Base-by-base conservation (phyloP, 257 asterid genomes). In the Salvia miltiorrhiza region DNA sequence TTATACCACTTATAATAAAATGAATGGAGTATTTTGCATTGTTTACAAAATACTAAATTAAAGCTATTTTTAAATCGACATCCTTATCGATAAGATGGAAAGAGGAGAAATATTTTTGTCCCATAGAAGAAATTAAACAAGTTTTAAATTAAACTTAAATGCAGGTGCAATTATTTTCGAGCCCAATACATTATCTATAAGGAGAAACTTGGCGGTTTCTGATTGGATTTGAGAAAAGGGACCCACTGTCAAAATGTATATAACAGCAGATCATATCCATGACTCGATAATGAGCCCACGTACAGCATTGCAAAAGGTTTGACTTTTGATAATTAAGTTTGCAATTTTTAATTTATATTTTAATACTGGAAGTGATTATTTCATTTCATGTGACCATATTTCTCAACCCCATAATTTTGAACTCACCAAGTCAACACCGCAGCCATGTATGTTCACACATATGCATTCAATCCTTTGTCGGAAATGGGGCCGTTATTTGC, bases 401-500 rank as follows among this genome's bases (percentile, higher is more conserved):
- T n/a, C 49, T 44, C 48, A 10, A 20, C 44, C 44, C 37, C 12
- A 54, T 24, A 50, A 40, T 54, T 20, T 61, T 21, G 33, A 11
- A 7, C 39, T 13, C 19, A 20, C 54, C 3, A 65, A 73, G 67
- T 65, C 78, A 65, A 57, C 44, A 65, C 26, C 28, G 45, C 67
- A 28, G 32, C 43, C 67, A 61, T 16, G 7, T 56, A 7, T 2
- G 48, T 55, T 43, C 77, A 63, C 44, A 30, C 5, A 54, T 19
- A 17, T 28, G 52, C 59, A 55, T 73, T 19, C 44, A 64, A 54
- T 64, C 54, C 6, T 5, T 17, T 64, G 60, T 64, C 66, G 52
- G 50, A n/a, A 13, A 11, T 40, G 16, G 30, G 30, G 17, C 67
- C 67, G 3, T 19, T 44, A 16, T 16, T 35, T 16, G 23, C 6